Evolutionary conservation across 1,284 basidiomycete species (phyloP).

Genomic region (Ustilago xerochloae): DNA sequence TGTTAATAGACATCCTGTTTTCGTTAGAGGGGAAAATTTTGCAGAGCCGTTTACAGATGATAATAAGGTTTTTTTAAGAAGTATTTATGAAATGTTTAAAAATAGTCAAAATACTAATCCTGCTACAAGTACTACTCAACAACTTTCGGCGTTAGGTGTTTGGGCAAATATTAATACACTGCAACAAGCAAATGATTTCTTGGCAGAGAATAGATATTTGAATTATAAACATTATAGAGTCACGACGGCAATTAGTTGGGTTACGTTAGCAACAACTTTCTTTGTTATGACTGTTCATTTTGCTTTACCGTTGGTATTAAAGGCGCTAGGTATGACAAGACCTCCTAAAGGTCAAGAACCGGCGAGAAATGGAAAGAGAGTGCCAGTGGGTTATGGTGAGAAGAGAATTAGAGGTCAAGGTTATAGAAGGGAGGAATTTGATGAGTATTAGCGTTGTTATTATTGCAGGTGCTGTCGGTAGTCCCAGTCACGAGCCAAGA

Average conservation of each 20-base stretch:
- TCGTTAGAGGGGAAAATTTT: slow-evolving; percentile 28
- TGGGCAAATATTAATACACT: slow-evolving; percentile 45
- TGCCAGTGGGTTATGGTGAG: slow-evolving; percentile 28
- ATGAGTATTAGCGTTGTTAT: too few relatives aligned
- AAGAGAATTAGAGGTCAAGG: slow-evolving; percentile 14
- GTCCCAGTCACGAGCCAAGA: too few relatives aligned
- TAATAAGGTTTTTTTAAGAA: slow-evolving; percentile 39
- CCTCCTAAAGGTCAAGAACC: slow-evolving; percentile 37
- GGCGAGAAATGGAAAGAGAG: background rate
- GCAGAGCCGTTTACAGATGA: slow-evolving; percentile 41
- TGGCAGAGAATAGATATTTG: slow-evolving; percentile 43
- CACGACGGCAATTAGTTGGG: slow-evolving; percentile 52
- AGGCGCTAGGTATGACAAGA: slow-evolving; percentile 50
- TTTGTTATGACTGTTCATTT: slow-evolving; percentile 62
- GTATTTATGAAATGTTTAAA: slow-evolving; percentile 38
- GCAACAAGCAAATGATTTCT: slow-evolving; percentile 41
- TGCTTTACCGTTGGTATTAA: slow-evolving; percentile 48
- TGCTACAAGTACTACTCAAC: slow-evolving; percentile 31
- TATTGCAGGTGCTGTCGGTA: too few relatives aligned
- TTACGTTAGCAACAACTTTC: slow-evolving; percentile 52
- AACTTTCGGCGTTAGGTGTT: slow-evolving; percentile 9
- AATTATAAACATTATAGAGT: slow-evolving; percentile 50
- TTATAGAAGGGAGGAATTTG: slow-evolving; percentile 25
- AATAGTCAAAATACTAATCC: slow-evolving; percentile 23
- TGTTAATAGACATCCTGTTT: slow-evolving; percentile 41